phyloP scores from a whole-genome alignment of 768 basidiomycete genomes.

The Mycena sanguinolenta region DNA sequence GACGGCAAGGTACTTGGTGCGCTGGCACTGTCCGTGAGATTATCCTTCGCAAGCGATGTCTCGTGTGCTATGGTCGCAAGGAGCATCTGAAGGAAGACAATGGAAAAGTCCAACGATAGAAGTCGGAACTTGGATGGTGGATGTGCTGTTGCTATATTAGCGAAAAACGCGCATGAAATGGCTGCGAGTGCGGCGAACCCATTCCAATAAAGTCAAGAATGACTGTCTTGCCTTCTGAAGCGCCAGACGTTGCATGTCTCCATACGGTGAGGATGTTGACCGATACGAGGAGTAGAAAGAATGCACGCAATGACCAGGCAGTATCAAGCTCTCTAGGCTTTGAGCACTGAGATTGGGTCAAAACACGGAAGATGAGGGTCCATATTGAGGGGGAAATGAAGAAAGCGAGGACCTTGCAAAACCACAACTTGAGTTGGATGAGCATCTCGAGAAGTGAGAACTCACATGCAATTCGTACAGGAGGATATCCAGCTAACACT shows the following conservation, averaged over 20 bases:
- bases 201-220: slow-evolving; percentile 85
- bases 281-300: slow-evolving; percentile 68
- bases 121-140: slow-evolving; percentile 76
- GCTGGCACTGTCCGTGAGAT: slow-evolving; percentile 52
- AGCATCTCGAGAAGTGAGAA: too few species aligned
- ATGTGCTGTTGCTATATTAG: slow-evolving; percentile 55
- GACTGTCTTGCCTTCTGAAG: slow-evolving; percentile 70
- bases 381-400: slow-evolving; percentile 79
- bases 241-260: slow-evolving; percentile 67
- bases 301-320: slow-evolving; percentile 76
- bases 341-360: slow-evolving; percentile 75
- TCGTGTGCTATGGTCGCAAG: slow-evolving; percentile 81
- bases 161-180: not conserved
- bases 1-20: slow-evolving; percentile 28
- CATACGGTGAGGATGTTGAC: slow-evolving; percentile 74
- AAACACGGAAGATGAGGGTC: slow-evolving; percentile 65
- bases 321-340: slow-evolving; percentile 78
- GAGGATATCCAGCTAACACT: slow-evolving; percentile 73
- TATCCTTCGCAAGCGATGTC: slow-evolving; percentile 58
- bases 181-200: slow-evolving; percentile 59
- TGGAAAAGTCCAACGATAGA: slow-evolving; percentile 75
- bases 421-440: too few species aligned
- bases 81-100: slow-evolving; percentile 74
- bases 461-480: slow-evolving; percentile 75
- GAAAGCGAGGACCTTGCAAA: slow-evolving; percentile 67